Conservation (phyloP, 2,329 filamentous ascomycete species). For the Colletotrichum horii region DNA sequence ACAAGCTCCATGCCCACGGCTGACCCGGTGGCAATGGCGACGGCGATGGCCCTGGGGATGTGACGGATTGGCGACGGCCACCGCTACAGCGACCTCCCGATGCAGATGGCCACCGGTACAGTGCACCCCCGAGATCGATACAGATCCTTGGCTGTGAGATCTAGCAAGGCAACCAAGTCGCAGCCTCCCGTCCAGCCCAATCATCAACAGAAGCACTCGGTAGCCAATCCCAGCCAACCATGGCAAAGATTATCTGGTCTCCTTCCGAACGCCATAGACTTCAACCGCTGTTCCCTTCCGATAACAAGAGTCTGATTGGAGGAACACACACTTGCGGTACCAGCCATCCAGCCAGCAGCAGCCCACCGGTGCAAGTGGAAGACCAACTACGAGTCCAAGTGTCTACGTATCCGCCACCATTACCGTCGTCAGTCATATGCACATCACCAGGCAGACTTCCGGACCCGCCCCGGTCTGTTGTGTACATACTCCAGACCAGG, state of each 20-base stretch:
- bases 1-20: not conserved
- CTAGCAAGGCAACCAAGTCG: constrained; percentile 7
- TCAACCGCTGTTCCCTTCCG: not conserved
- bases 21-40: not conserved
- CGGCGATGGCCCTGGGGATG: not conserved
- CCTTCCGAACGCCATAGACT: not conserved
- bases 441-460: not conserved
- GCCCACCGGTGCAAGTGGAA: not conserved
- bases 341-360: not conserved
- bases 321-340: not conserved
- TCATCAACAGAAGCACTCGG: not conserved
- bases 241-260: not conserved
- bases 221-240: not conserved
- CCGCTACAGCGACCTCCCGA: not conserved
- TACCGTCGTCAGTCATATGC: not conserved
- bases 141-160: constrained; percentile 5
- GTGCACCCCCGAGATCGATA: constrained; percentile 15
- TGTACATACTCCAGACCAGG: not conserved
- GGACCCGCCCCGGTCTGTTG: not conserved
- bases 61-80: not conserved
- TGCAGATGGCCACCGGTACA: not conserved
- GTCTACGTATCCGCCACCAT: not conserved
- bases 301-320: not conserved
- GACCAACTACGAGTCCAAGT: not conserved
- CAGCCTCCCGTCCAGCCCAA: not conserved